Conservation (phyloP, 108 stramenopile species). For the Fragilariopsis cylindrus region DNA sequence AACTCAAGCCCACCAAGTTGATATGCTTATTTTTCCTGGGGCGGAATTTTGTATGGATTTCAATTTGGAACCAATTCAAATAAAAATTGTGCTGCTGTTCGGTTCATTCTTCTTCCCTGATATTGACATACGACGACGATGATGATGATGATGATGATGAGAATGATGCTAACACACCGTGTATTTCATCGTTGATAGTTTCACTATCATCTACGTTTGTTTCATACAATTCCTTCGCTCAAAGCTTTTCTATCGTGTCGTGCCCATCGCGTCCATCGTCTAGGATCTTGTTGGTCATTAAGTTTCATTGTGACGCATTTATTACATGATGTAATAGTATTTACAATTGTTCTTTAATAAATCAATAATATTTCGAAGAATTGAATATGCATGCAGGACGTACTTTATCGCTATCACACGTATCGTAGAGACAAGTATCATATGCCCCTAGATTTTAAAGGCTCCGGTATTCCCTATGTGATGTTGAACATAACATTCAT, state of each 20-base stretch:
- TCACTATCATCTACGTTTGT: neutral
- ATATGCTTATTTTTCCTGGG: neutral
- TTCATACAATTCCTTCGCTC: slow-evolving; percentile 15
- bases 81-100: neutral
- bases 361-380: too few relatives aligned
- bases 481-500: too few relatives aligned
- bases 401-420: too few relatives aligned
- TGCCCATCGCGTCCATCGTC: neutral
- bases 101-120: neutral
- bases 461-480: too few relatives aligned
- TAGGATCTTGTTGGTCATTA: too few relatives aligned
- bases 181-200: slow-evolving; percentile 9
- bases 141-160: too few relatives aligned
- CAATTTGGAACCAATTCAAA: neutral
- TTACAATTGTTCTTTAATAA: too few relatives aligned
- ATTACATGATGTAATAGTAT: too few relatives aligned
- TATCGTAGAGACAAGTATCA: too few relatives aligned
- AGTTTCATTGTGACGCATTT: too few relatives aligned
- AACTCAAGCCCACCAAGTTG: neutral
- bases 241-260: neutral
- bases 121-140: neutral
- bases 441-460: too few relatives aligned
- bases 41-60: neutral
- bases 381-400: too few relatives aligned
- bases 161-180: neutral